Evolutionary conservation across 257 asterid species (phyloP).

Genomic region (Capsicum rhomboideum): DNA sequence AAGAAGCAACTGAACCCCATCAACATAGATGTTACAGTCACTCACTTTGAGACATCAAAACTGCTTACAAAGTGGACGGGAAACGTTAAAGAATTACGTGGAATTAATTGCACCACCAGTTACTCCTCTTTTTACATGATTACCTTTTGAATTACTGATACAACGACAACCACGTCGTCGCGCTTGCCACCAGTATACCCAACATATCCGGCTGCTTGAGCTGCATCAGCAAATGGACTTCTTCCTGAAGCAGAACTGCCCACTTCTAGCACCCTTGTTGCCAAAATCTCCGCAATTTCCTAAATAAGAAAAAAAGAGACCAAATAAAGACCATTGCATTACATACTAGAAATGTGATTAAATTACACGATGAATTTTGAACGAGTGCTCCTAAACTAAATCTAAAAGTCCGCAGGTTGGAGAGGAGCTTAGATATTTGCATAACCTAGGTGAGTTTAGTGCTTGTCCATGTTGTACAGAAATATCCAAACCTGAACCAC

Average conservation of each 20-base stretch:
- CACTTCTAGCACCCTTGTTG: constrained; percentile 49
- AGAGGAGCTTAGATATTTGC: neutral
- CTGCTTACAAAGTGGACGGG: neutral
- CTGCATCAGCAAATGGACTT: constrained; percentile 76
- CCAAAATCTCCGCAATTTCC: constrained; percentile 72
- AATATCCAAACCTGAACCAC: neutral
- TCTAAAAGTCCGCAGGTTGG: neutral
- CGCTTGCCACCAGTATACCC: constrained; percentile 69
- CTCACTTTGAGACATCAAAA: neutral
- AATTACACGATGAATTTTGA: neutral
- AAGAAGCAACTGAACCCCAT: neutral
- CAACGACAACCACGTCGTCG: constrained; percentile 72
- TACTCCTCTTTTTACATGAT: neutral
- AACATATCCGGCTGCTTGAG: constrained; percentile 63
- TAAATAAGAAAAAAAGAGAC: constrained; percentile 4
- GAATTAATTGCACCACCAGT: neutral
- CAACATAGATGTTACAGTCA: neutral
- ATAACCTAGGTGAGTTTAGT: neutral
- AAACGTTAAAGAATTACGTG: neutral
- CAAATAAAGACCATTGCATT: neutral
- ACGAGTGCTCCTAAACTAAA: neutral
- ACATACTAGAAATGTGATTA: neutral
- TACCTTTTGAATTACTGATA: constrained; percentile 46
- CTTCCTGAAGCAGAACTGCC: constrained; percentile 43
- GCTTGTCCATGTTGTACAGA: neutral